Percentiles rank a stretch among this genome's conserved stretches.
phyloP scores from a whole-genome alignment of 75 land plant genomes.

The Larix kaempferi region DNA sequence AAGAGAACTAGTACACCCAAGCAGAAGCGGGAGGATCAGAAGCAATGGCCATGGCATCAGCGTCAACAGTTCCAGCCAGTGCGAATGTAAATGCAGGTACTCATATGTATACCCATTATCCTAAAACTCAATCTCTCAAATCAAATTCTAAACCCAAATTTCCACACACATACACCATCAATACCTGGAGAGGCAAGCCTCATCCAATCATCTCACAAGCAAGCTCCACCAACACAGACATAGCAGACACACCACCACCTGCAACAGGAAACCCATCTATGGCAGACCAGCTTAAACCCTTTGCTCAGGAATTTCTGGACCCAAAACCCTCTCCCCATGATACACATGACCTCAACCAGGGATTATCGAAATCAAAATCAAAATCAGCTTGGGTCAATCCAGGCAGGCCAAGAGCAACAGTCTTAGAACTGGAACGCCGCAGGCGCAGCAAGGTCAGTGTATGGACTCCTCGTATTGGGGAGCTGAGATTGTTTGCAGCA shows the following conservation, averaged over 20 bases:
- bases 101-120: slow-evolving; percentile 2
- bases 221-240: background rate
- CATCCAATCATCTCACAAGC: background rate
- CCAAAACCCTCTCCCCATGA: background rate
- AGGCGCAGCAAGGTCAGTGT: slow-evolving; percentile 12
- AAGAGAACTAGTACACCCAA: too few species aligned
- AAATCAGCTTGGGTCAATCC: slow-evolving; percentile 74
- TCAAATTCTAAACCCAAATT: background rate
- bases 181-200: background rate
- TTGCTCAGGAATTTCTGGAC: slow-evolving; percentile 35
- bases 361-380: slow-evolving; percentile 18
- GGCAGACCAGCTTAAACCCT: slow-evolving; percentile 53
- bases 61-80: slow-evolving; percentile 11
- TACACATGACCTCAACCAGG: slow-evolving; percentile 9
- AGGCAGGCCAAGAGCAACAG: slow-evolving; percentile 34
- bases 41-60: background rate
- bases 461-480: slow-evolving; percentile 21
- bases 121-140: background rate
- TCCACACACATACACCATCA: too few species aligned
- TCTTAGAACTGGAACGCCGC: slow-evolving; percentile 46
- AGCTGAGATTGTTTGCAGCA: slow-evolving; percentile 27
- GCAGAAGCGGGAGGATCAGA: too few species aligned
- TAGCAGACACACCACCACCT: background rate
- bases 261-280: slow-evolving; percentile 6
- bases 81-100: slow-evolving; percentile 13